Evolutionary conservation across 495 filamentous ascomycete species (phyloP), one percentile per base, ranked within the genome.

Genomic region (Glarea lozoyensis): DNA sequence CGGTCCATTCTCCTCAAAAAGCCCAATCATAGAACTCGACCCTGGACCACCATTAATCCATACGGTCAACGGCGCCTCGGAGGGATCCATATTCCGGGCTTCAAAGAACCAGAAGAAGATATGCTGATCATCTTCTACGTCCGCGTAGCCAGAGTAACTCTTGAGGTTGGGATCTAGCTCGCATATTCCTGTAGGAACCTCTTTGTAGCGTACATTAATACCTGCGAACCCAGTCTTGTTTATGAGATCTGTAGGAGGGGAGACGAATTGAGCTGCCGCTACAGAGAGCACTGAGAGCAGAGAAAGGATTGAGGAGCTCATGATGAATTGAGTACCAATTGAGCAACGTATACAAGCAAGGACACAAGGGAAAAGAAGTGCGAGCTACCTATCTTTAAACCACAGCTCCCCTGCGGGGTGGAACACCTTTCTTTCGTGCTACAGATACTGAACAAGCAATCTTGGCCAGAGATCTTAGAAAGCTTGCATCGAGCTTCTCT

Each of bases 41-140:
- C 77, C 76, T 0, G 77, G 76, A 4, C 73, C 73, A 13, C 78
- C 76, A 53, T 69, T 81, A 56, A 78, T 68, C 76, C 76, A 82
- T 12, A 81, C 68, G 0, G 78, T 80, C 27, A 80, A 49, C 0
- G 73, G 74, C n/a, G 75, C 76, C 37, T 57, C 60, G 17, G 55
- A 45, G 0, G 78, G 76, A 45, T 79, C 64, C 7, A 46, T 36
- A 44, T 73, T 68, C 43, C 78, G 63, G 3, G 75, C 61, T 53
- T 81, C 76, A 47, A 81, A 81, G 51, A 79, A 79, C 74, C 75
- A 80, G 59, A 68, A 82, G 61, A 82, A 82, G 33, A 79, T 76
- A 50, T 83, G 77, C 52, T 80, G 57, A 50, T 77, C 54, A 38
- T 74, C 72, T 1, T 50, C 64, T 23, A 83, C 68, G 60, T 83